Base-by-base conservation (phyloP, 176 grass and related monocot species). In the Luzula sylvatica region DNA sequence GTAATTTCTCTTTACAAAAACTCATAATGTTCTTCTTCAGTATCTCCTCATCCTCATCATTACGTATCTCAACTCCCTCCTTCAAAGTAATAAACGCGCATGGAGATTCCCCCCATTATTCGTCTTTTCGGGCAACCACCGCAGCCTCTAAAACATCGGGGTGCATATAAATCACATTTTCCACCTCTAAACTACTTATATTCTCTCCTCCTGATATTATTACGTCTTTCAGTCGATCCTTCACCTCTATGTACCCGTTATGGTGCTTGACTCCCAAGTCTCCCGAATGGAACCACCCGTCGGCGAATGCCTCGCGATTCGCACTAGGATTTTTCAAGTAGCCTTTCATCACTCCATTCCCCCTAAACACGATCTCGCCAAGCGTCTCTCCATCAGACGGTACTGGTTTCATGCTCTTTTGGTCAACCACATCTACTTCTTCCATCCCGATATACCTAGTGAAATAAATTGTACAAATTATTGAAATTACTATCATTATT, bases 201-300 rank as follows among this genome's bases (percentile, higher is more conserved):
- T 96, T 96, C 71, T 96, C 90, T 14, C 90, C 90, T 20, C 90
- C 90, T 15, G 90, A 89, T 53, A 89, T 96, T 56, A 86, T 96
- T 68, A 96, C 86, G 65, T 96, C 90, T 69, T 96, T 96, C 19
- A 83, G 80, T 11, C 90, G 77, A 67, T 96, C 90, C 77, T 85
- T 86, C 66, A 89, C 90, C 58, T 96, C 90, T 46, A 96, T 65
- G 22, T 96, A 96, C 27, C 83, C 76, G 14, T 96, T 83, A 0
- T 43, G 11, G 54, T 89, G 84, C 56, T 65, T 71, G n/a, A 96
- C 90, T 3, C 74, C 90, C 0, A 96, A 59, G 61, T 89, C 90
- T 4, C 90, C 85, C 1, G 90, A 79, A 46, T 96, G 90, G 74
- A 88, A 96, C 90, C 90, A 96, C 8, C 90, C 90, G 40, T 79